Conservation (phyloP, 306 rosid species). For the Quercus parvula region DNA sequence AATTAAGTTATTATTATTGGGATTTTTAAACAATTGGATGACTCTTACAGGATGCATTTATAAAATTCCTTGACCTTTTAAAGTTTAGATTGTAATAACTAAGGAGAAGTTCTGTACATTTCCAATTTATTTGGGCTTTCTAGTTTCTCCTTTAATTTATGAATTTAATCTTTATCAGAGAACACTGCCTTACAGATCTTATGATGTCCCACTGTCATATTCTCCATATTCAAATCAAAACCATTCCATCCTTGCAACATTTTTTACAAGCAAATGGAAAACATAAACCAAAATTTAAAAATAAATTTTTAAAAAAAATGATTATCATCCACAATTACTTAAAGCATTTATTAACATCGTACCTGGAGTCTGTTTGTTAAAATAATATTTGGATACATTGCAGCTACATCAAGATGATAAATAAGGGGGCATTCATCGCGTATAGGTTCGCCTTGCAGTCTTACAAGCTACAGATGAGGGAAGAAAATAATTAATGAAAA, state of each 20-base stretch:
- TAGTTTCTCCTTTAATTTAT: not conserved
- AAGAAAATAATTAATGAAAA: constrained; percentile 24
- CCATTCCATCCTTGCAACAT: not conserved
- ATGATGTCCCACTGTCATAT: not conserved
- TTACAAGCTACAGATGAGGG: constrained; percentile 54
- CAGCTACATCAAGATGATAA: constrained; percentile 98
- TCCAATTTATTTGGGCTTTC: not conserved
- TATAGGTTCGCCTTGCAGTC: constrained; percentile 68
- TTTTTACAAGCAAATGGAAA: not conserved
- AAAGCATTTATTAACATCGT: constrained; percentile 21
- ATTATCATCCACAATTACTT: constrained; percentile 4
- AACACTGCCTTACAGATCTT: not conserved
- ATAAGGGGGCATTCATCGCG: constrained; percentile 94
- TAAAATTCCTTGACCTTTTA: not conserved
- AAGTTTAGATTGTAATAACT: not conserved
- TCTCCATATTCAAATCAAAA: not conserved
- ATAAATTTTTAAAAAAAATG: not conserved
- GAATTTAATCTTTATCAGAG: not conserved
- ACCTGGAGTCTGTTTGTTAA: constrained; percentile 99
- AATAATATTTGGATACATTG: constrained; percentile 98
- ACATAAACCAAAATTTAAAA: constrained; percentile 17
- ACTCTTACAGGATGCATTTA: not conserved
- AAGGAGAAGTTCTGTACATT: not conserved
- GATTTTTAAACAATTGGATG: not conserved
- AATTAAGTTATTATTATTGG: not conserved